Conservation (phyloP, 179 eudicot species). For the Spinacia oleracea region DNA sequence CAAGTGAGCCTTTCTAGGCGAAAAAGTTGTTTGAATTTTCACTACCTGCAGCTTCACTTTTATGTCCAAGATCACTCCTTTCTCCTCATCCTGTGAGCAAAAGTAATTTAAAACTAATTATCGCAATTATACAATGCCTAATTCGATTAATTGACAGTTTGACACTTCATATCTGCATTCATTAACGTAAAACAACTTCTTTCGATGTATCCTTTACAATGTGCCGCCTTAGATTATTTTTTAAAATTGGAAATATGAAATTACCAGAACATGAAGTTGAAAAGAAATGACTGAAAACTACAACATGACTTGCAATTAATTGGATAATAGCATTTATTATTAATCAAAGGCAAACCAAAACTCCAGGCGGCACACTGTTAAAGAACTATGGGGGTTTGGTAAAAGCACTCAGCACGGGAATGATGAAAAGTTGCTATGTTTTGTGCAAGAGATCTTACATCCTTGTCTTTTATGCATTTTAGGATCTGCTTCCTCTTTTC, state of each 20-base stretch:
- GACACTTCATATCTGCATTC: background rate
- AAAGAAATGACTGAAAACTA: background rate
- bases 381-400: background rate
- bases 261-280: background rate
- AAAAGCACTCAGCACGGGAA: background rate
- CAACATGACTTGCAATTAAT: background rate
- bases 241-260: background rate
- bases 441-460: conserved; percentile 25
- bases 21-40: background rate
- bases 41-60: conserved; percentile 87
- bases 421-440: background rate
- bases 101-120: background rate
- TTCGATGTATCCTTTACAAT: background rate
- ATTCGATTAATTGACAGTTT: background rate
- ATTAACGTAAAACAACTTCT: background rate
- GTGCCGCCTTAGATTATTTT: background rate
- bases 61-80: conserved; percentile 79
- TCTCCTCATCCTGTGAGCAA: conserved; percentile 65
- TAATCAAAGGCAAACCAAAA: background rate
- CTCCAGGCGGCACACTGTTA: background rate
- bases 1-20: background rate
- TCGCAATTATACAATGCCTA: background rate
- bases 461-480: conserved; percentile 20
- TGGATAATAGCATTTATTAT: background rate
- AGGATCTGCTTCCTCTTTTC: conserved; percentile 76